These are phyloP conservation scores for Alternaria consortialis DNA, from an alignment of 2,329 filamentous ascomycete species.

Conservation along the genomic window DNA sequence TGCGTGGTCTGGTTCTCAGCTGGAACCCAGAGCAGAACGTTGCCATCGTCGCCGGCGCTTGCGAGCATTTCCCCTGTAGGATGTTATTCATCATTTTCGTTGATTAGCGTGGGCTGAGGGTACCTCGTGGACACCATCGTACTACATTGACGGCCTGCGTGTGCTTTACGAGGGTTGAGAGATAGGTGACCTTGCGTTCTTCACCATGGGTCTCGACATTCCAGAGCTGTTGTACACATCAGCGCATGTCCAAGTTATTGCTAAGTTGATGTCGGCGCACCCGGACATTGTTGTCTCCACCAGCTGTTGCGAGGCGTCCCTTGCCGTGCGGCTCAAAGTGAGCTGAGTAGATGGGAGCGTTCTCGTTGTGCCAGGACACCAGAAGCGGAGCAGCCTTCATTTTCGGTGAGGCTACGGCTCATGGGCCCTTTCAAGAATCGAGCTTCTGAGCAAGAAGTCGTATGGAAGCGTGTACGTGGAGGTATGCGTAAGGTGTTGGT, in stretches of 20 bases:
- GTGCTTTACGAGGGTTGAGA: conserved; percentile 91
- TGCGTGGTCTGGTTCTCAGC: conserved; percentile 74
- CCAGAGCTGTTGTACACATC: conserved; percentile 74
- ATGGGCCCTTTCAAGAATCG: conserved; percentile 20
- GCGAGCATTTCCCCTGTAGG: conserved; percentile 84
- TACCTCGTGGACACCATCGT: conserved; percentile 92
- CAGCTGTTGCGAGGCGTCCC: conserved; percentile 89
- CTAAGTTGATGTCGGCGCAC: conserved; percentile 61
- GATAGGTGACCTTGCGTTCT: conserved; percentile 87
- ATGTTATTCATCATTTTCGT: conserved; percentile 26
- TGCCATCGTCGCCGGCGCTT: conserved; percentile 96
- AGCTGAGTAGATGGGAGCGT: conserved; percentile 94
- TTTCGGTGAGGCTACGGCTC: conserved; percentile 32
- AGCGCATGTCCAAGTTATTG: conserved; percentile 35
- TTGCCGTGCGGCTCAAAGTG: conserved; percentile 95
- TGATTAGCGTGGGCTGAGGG: conserved; percentile 13
- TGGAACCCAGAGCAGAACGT: conserved; percentile 95
- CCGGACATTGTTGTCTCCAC: conserved; percentile 95
- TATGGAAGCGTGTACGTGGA: neutral
- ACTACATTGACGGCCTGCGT: conserved; percentile 98
- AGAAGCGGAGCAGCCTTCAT: conserved; percentile 98
- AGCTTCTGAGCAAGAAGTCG: neutral
- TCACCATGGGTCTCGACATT: conserved; percentile 85
- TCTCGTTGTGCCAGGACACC: conserved; percentile 98
- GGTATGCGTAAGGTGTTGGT: conserved; percentile 8